Base-by-base conservation (phyloP, 2,329 filamentous ascomycete genomes). In the Stromatinia cepivora region DNA sequence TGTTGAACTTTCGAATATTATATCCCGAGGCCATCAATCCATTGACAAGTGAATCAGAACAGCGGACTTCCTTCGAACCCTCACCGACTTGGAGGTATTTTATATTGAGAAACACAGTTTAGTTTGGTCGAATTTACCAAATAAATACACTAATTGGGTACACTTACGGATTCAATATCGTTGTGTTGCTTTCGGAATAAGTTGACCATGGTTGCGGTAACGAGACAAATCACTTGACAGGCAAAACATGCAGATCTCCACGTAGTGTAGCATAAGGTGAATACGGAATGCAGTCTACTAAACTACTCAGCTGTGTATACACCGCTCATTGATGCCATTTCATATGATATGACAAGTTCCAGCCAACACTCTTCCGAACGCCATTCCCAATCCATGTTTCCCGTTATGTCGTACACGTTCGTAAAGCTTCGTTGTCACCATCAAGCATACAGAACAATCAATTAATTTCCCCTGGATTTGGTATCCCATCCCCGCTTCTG, bases 401-500 rank as follows among this genome's bases (percentile, higher is more conserved):
- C 46, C 46, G 31, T 50, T 25, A 53, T 52, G 31, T 31, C 15
- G 31, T 64, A 8, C n/a, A 52, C 22, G 6, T 22, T 52, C 46
- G 31, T 39, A 22, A 39, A 39, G 61, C 46, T 52, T 28, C 61
- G 6, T 42, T 39, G 31, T 59, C 39, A n/a, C 42, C 39, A 52
- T 52, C 46, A 34, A 39, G 46, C 59, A 25, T 8, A 20, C 34
- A 8, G 34, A n/a, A 9, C 31, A 42, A 20, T 53, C 61, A 62
- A 31, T 45, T 67, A 13, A 56, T 45, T 31, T 48, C 11, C 34
- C 31, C 39, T 4, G 61, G 66, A n/a, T 73, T 42, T 42, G 74
- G 72, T 66, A 75, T 71, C 6, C 68, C 70, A 31, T 73, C 70
- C 10, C 72, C 73, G 54, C 71, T 73, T 53, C 67, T 73, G 59